phyloP scores from a whole-genome alignment of 1,284 basidiomycete species.

The Ganoderma lingzhi region DNA sequence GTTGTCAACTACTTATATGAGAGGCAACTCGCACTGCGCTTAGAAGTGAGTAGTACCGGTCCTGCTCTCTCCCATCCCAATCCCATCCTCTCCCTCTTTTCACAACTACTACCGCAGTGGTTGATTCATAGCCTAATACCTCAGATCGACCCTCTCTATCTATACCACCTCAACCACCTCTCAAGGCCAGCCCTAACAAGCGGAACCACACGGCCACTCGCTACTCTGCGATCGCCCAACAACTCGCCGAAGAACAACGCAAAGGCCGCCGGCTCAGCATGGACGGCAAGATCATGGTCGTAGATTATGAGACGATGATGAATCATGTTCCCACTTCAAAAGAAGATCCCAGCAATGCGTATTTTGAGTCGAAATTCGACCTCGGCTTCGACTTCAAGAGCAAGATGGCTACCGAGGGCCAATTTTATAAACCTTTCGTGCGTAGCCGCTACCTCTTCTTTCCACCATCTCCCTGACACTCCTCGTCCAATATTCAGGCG shows the following conservation, averaged over 20 bases:
- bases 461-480: background rate
- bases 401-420: background rate
- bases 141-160: background rate
- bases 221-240: background rate
- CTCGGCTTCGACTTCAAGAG: background rate
- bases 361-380: too few species aligned
- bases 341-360: background rate
- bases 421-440: background rate
- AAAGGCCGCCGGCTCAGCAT: constrained; percentile 6
- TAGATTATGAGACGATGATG: constrained; percentile 9
- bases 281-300: constrained; percentile 3
- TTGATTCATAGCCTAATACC: background rate
- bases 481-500: background rate
- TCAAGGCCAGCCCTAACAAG: background rate
- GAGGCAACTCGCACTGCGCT: background rate
- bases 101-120: background rate
- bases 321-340: background rate
- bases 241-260: constrained; percentile 7
- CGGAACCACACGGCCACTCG: too few species aligned
- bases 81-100: background rate
- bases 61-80: background rate
- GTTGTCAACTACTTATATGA: background rate
- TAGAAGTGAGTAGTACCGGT: background rate
- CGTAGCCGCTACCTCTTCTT: background rate
- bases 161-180: background rate